phyloP scores from a whole-genome alignment of 2,329 filamentous ascomycete species.

The Ophiobolus disseminans region DNA sequence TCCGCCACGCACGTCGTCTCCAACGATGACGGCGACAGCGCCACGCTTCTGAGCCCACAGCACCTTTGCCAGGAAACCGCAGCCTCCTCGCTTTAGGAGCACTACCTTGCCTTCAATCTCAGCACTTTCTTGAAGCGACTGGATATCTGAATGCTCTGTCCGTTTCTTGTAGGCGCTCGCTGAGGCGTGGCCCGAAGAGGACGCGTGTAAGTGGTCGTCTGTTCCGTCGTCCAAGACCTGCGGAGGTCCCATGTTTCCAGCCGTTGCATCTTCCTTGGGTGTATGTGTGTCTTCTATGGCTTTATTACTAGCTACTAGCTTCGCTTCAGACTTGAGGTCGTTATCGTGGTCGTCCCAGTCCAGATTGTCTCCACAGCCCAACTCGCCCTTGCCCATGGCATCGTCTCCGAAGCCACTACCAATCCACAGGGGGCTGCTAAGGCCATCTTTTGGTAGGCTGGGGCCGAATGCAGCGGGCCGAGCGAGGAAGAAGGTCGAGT shows the following conservation, averaged over 20 bases:
- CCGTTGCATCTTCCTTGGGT: not conserved
- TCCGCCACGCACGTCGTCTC: conserved; percentile 88
- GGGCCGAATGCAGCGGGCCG: conserved; percentile 94
- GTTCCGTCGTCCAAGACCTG: conserved; percentile 74
- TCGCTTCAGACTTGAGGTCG: conserved; percentile 10
- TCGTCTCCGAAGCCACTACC: conserved; percentile 91
- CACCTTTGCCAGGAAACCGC: conserved; percentile 95
- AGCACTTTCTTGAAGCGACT: conserved; percentile 86
- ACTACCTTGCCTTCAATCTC: conserved; percentile 95
- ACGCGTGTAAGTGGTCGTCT: conserved; percentile 75
- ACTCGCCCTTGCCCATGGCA: conserved; percentile 70
- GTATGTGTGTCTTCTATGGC: not conserved
- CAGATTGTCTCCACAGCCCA: conserved; percentile 93
- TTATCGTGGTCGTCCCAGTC: conserved; percentile 73
- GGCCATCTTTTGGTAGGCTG: conserved; percentile 72
- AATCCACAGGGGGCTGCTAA: conserved; percentile 92
- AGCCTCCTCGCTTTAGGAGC: conserved; percentile 87
- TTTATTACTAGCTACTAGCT: not conserved
- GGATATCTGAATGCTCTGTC: conserved; percentile 78
- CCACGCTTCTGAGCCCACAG: conserved; percentile 95
- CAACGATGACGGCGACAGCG: conserved; percentile 88
- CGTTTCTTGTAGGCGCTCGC: conserved; percentile 39
- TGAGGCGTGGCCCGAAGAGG: conserved; percentile 34
- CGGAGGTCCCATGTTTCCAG: not conserved
- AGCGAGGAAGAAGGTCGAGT: conserved; percentile 95